Evolutionary conservation across 371 early-diverging fungal species (phyloP).

Genomic region (Mucor velutinosus): DNA sequence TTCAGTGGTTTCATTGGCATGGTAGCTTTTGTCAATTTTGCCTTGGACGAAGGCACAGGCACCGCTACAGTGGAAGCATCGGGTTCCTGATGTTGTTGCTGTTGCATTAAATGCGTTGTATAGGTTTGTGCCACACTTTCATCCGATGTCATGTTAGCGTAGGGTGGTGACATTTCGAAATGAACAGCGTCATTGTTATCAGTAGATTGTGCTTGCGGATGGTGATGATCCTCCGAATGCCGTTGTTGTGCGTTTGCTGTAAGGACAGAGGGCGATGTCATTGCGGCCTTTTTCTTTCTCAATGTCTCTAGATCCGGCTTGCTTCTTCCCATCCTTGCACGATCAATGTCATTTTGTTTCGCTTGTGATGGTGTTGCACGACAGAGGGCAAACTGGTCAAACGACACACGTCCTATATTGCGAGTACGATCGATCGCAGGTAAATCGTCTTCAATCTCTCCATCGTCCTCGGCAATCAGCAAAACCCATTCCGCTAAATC

Average conservation of each 20-base stretch:
- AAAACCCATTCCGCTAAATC: conserved; percentile 83
- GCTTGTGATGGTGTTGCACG: conserved; percentile 75
- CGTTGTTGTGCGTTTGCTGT: neutral
- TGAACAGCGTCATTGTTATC: conserved; percentile 9
- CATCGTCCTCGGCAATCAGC: conserved; percentile 94
- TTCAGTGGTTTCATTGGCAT: conserved; percentile 58
- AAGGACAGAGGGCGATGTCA: neutral
- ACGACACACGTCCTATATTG: conserved; percentile 83
- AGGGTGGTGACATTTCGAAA: conserved; percentile 23
- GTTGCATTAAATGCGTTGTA: conserved; percentile 17
- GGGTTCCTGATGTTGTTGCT: conserved; percentile 27
- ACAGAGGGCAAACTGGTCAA: conserved; percentile 91
- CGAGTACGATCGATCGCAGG: conserved; percentile 90
- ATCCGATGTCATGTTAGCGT: neutral
- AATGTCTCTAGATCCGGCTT: conserved; percentile 34
- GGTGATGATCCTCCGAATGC: neutral
- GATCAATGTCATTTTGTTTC: conserved; percentile 45
- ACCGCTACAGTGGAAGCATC: conserved; percentile 53
- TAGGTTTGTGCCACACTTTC: neutral
- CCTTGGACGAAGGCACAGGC: conserved; percentile 50
- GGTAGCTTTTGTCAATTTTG: conserved; percentile 49
- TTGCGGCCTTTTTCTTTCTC: conserved; percentile 25
- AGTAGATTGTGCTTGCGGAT: neutral
- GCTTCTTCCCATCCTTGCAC: conserved; percentile 43
- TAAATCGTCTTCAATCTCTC: conserved; percentile 93